A percentile compares a stretch with the other conserved stretches of the same genome.
Conservation (phyloP, 805 yeast species). For the Candida suzukii region DNA sequence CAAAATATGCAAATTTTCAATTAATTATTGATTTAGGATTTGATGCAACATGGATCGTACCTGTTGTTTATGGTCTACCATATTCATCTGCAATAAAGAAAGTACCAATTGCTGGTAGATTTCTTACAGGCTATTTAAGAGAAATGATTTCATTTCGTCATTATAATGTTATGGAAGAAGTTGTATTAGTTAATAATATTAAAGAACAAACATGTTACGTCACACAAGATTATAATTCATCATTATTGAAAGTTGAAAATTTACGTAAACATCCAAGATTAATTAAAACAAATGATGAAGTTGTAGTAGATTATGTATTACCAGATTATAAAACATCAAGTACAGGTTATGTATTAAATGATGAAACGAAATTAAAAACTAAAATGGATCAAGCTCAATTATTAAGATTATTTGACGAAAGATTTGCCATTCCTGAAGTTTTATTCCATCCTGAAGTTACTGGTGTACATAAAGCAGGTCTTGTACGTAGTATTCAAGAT, state of each 20-base stretch:
- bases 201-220: slow-evolving; percentile 74
- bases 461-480: slow-evolving; percentile 72
- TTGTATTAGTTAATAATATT: slow-evolving; percentile 73
- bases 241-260: slow-evolving; percentile 19
- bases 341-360: slow-evolving; percentile 52
- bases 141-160: slow-evolving; percentile 86
- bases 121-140: slow-evolving; percentile 72
- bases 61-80: slow-evolving; percentile 72
- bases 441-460: slow-evolving; percentile 80
- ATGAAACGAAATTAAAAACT: slow-evolving; percentile 5
- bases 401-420: slow-evolving; percentile 67
- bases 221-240: slow-evolving; percentile 44
- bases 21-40: slow-evolving; percentile 86
- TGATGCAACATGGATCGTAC: slow-evolving; percentile 80
- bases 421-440: slow-evolving; percentile 83
- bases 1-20: slow-evolving; percentile 47
- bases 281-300: slow-evolving; percentile 17
- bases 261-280: slow-evolving; percentile 11
- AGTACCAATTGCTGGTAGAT: slow-evolving; percentile 81
- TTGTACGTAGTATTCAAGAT: slow-evolving; percentile 64
- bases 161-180: slow-evolving; percentile 90
- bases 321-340: slow-evolving; percentile 84
- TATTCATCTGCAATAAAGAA: slow-evolving; percentile 72
- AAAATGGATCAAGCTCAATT: slow-evolving; percentile 35
- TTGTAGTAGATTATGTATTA: slow-evolving; percentile 63